Base-by-base conservation (phyloP, 1,284 basidiomycete genomes). In the Marasmius oreades region DNA sequence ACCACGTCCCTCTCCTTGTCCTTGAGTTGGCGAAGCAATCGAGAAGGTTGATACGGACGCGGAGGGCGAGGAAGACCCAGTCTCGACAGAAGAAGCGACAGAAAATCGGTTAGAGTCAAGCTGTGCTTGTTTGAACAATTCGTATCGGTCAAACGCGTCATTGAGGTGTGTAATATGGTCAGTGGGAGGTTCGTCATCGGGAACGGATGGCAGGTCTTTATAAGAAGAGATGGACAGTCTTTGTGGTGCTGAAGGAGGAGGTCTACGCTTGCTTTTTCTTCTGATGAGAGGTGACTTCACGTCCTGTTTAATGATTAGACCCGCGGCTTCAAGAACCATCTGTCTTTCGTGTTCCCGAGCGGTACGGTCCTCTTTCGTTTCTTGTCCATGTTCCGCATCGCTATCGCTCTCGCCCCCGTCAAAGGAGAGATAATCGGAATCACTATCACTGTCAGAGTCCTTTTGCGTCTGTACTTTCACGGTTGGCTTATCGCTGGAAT, bases 101-200 rank as follows among this genome's bases (percentile, higher is more conserved):
- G 88, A 90, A 55, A 87, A 68, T 42, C 87, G 72, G 11, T 59
- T 66, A 42, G 59, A 67, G 56, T 67, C 66, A 18, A 70, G 68
- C 59, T 82, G 77, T 48, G 71, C 71, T 62, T 85, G 80, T 62
- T 84, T 83, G 69, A 88, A 93, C 45, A 84, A 78, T 72, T 94
- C 90, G 67, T 95, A 97, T 18, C 92, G 80, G 58, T 93, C 92
- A 69, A 90, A 98, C 0, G 95, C 95, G 70, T 98, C 95, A 64
- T 95, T 88, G 54, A 91, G 75, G 33, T 75, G 77, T 11, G 72
- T 67, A 24, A 72, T 67, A 59, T 77, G 72, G 37, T 76, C 70
- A 3, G 60, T 1, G 34, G 37, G 37, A 39, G 37, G 37, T 12
- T 39, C 42, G 42, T 42, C 65, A 61, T 69, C 73, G 51, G 79